Evolutionary conservation across 371 early-diverging fungal genomes (phyloP).

Genomic region (Lichtheimia ornata): DNA sequence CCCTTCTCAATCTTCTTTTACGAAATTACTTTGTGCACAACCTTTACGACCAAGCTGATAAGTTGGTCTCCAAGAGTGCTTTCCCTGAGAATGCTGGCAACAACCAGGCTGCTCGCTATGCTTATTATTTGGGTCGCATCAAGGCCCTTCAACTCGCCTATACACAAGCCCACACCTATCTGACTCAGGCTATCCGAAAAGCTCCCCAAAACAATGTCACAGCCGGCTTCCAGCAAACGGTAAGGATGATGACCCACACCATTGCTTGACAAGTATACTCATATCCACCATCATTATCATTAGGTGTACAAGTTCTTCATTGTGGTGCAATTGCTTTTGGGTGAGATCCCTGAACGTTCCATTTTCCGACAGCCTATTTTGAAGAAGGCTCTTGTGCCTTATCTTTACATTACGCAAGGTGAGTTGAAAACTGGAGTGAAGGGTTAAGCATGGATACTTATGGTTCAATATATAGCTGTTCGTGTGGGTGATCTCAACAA

Average conservation of each 20-base stretch:
- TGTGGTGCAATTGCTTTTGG: constrained; percentile 95
- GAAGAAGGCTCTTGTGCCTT: constrained; percentile 84
- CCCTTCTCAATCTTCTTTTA: constrained; percentile 85
- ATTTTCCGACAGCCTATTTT: constrained; percentile 87
- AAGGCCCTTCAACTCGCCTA: constrained; percentile 97
- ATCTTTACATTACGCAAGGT: constrained; percentile 91
- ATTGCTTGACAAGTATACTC: neutral
- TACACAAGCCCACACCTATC: constrained; percentile 81
- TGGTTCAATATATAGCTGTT: constrained; percentile 63
- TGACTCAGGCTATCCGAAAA: constrained; percentile 94
- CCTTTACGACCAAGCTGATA: constrained; percentile 95
- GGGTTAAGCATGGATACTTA: neutral
- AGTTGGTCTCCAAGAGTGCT: constrained; percentile 87
- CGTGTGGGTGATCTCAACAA: constrained; percentile 91
- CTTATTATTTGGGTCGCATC: constrained; percentile 93
- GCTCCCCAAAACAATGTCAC: constrained; percentile 86
- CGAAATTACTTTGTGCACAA: constrained; percentile 91
- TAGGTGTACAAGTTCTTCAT: constrained; percentile 90
- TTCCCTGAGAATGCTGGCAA: constrained; percentile 93
- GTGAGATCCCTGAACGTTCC: constrained; percentile 95
- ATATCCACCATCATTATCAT: neutral
- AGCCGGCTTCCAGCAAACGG: constrained; percentile 95
- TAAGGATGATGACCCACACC: constrained; percentile 14
- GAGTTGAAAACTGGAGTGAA: neutral
- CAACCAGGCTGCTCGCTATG: constrained; percentile 92